phyloP scores from a whole-genome alignment of 202 grass and related monocot species.

The Carex sylvatica region DNA sequence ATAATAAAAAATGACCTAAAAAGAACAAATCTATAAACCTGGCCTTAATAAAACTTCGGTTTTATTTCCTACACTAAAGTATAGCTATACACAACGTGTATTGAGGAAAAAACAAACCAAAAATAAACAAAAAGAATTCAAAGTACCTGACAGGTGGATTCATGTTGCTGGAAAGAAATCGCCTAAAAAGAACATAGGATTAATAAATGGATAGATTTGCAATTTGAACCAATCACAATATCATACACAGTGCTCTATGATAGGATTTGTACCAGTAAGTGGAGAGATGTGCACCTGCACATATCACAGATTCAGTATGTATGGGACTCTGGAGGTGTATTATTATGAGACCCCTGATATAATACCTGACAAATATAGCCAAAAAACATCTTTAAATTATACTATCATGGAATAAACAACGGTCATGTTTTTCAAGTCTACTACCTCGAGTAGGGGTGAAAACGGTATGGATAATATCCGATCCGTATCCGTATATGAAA shows the following conservation, averaged over 20 bases:
- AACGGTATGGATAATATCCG: too few species aligned
- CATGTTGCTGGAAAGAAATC: constrained; percentile 17
- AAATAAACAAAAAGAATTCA: background rate
- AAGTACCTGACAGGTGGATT: constrained; percentile 23
- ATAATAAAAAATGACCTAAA: background rate
- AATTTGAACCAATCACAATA: background rate
- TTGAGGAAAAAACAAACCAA: background rate
- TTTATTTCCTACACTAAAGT: constrained; percentile 5
- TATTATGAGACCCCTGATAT: background rate
- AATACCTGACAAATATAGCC: constrained; percentile 15
- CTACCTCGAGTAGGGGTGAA: background rate
- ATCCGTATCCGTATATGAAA: too few species aligned
- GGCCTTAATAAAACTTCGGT: background rate
- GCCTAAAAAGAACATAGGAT: constrained; percentile 11
- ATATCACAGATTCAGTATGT: constrained; percentile 17
- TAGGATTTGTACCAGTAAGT: constrained; percentile 23
- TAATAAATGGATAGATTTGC: constrained; percentile 1
- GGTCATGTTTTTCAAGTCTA: background rate
- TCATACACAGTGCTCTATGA: background rate
- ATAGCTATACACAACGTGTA: background rate
- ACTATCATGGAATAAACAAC: background rate
- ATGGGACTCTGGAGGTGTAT: background rate
- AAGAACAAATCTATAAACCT: background rate
- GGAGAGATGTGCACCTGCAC: background rate
- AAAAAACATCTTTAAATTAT: constrained; percentile 10